Base-by-base conservation (phyloP, 352 stramenopile species). In the Blastocystis sp. region DNA sequence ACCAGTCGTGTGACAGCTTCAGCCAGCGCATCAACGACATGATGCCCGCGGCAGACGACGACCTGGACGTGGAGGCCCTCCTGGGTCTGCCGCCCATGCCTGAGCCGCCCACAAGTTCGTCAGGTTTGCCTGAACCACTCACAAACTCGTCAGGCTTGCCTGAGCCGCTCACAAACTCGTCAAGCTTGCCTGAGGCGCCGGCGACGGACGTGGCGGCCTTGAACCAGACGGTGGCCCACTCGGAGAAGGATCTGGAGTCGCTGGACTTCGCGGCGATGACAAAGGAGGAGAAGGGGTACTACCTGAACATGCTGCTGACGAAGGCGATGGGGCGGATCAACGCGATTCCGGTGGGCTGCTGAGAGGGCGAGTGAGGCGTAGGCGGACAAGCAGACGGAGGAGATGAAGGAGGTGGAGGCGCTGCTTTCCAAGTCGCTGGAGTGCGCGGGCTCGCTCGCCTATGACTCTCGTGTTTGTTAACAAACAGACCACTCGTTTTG, bases 401-500 rank as follows among this genome's bases (percentile, higher is more conserved):
- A 56, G 48, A 56, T 56, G 48, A 56, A 56, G 48, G 5, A 56
- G 48, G 48, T 56, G 14, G 48, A 56, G 48, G 14, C 5, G 48
- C 48, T 56, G 48, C 5, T 56, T 56, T 14, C 5, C 48, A 56
- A 56, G 48, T 56, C 48, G 48, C 14, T 56, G 48, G 48, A 56
- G 48, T 56, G 48, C 48, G 48, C 48, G 48, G 5, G 5, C 5
- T 56, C 48, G 48, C 5, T 56, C 5, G 48, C 48, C 5, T 56
- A 56, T 14, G 48, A 56, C 5, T 56, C 5, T 7, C 14, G 48
- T 56, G 48, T 43, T 67, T 67, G 10, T 14, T 56, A 48, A 84
- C 74, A 84, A 66, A 67, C 2, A 66, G 1, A 28, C 23, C 3
- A 84, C 7, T 84, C 74, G 10, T 84, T 67, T 5, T 43, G 43